Percentiles rank a stretch among this genome's conserved stretches.
Evolutionary conservation across 2,329 filamentous ascomycete genomes (phyloP).

Genomic region (Aspergillus sp.): DNA sequence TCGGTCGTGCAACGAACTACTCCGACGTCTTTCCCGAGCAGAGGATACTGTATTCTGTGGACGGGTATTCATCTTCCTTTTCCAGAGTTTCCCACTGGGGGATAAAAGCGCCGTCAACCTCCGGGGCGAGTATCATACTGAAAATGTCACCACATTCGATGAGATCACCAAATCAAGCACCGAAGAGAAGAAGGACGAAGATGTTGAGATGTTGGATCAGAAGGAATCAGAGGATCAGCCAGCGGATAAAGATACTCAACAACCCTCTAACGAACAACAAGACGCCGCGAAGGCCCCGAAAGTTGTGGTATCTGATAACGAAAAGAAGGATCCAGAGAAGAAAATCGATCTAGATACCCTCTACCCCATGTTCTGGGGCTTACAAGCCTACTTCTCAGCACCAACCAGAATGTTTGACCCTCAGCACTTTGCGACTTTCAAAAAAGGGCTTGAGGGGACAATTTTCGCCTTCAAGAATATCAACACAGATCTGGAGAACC

Average conservation of each 20-base stretch:
- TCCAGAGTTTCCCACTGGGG: constrained; percentile 92
- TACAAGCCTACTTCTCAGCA: constrained; percentile 87
- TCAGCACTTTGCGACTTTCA: constrained; percentile 58
- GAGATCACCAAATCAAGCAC: constrained; percentile 37
- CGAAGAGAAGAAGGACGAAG: constrained; percentile 50
- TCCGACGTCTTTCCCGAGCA: constrained; percentile 87
- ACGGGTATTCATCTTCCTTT: constrained; percentile 95
- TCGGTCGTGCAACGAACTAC: constrained; percentile 87
- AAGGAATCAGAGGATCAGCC: constrained; percentile 25
- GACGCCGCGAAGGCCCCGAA: constrained; percentile 15
- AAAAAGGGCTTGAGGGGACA: constrained; percentile 54
- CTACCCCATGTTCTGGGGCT: constrained; percentile 88
- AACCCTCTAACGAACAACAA: constrained; percentile 11
- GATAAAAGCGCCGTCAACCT: constrained; percentile 97
- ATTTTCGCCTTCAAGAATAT: constrained; percentile 67
- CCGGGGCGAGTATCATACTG: constrained; percentile 87
- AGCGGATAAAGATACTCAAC: constrained; percentile 16
- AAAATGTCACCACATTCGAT: constrained; percentile 86
- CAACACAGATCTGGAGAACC: constrained; percentile 59
- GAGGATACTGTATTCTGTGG: constrained; percentile 97
- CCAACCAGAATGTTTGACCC: constrained; percentile 73
- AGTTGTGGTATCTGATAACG: constrained; percentile 16
- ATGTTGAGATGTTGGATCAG: constrained; percentile 50
- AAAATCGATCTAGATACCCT: constrained; percentile 62
- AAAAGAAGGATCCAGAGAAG: constrained; percentile 15